These are phyloP conservation scores for Aspergillus fructus DNA, from an alignment of 2,329 filamentous ascomycete genomes.

Conservation along the genomic window DNA sequence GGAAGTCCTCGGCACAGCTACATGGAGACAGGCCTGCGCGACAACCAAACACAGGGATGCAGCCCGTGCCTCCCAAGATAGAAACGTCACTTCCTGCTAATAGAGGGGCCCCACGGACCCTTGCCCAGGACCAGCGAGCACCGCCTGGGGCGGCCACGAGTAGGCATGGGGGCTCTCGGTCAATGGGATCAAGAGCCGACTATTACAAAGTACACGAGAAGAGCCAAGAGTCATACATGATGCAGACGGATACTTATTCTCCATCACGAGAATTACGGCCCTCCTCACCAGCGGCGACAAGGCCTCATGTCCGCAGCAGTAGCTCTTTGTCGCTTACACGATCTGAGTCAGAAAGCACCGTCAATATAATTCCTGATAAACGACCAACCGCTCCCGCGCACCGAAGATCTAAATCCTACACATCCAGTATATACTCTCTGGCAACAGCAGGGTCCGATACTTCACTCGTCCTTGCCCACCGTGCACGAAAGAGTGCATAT, in stretches of 20 bases:
- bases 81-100: conserved; percentile 25
- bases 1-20: conserved; percentile 15
- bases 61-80: not conserved
- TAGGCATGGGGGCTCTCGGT: conserved; percentile 14
- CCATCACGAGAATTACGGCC: conserved; percentile 34
- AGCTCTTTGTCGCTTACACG: conserved; percentile 44
- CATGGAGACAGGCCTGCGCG: conserved; percentile 5
- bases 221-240: conserved; percentile 40
- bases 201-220: conserved; percentile 40
- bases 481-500: conserved; percentile 45
- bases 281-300: conserved; percentile 38
- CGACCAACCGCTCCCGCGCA: conserved; percentile 33
- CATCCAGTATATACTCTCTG: conserved; percentile 48
- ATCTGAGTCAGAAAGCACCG: conserved; percentile 40
- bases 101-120: conserved; percentile 29
- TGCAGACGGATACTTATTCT: conserved; percentile 45
- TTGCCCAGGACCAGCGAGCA: conserved; percentile 23
- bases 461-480: conserved; percentile 44
- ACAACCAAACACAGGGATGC: conserved; percentile 15
- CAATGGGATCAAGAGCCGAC: conserved; percentile 23
- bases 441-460: conserved; percentile 45
- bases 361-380: conserved; percentile 31
- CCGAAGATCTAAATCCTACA: conserved; percentile 38
- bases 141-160: conserved; percentile 20
- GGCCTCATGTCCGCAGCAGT: conserved; percentile 43